Percentiles rank a stretch among this genome's conserved stretches.
Conservation (phyloP, 352 stramenopile genomes). For the Globisporangium polare region DNA sequence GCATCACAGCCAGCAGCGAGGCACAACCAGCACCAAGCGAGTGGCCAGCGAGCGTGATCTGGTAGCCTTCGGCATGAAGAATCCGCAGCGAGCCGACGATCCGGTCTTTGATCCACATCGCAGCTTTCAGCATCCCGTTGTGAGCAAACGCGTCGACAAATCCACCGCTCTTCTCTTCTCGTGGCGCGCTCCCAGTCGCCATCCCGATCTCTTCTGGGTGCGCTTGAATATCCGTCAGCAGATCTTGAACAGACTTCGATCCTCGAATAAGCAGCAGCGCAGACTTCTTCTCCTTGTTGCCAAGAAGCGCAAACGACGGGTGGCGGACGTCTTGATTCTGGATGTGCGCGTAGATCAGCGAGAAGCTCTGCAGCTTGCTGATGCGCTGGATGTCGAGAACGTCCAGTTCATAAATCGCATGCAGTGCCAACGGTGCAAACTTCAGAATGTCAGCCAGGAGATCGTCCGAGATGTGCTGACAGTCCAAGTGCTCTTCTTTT, state of each 20-base stretch:
- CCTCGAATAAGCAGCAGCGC: slow-evolving; percentile 76
- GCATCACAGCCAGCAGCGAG: slow-evolving; percentile 74
- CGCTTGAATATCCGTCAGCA: slow-evolving; percentile 83
- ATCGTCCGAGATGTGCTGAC: slow-evolving; percentile 58
- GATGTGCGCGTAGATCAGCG: slow-evolving; percentile 77
- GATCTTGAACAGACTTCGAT: slow-evolving; percentile 84
- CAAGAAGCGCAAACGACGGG: slow-evolving; percentile 74
- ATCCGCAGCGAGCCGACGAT: slow-evolving; percentile 73
- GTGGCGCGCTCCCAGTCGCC: slow-evolving; percentile 28
- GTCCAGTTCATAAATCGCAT: slow-evolving; percentile 83
- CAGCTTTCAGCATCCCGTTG: slow-evolving; percentile 83
- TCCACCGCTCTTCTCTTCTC: slow-evolving; percentile 47
- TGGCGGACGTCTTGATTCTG: slow-evolving; percentile 79
- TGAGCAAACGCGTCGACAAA: slow-evolving; percentile 86
- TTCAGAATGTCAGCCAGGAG: slow-evolving; percentile 68
- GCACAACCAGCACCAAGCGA: slow-evolving; percentile 79
- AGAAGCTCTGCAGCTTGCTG: slow-evolving; percentile 72
- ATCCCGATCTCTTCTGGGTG: slow-evolving; percentile 71
- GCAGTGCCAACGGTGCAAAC: slow-evolving; percentile 71
- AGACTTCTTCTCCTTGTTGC: slow-evolving; percentile 77
- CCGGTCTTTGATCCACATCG: slow-evolving; percentile 86
- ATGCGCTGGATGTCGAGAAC: slow-evolving; percentile 84
- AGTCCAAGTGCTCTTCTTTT: slow-evolving; percentile 50
- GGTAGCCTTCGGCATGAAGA: slow-evolving; percentile 72
- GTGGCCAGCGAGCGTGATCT: slow-evolving; percentile 78